Percentiles rank a stretch among this genome's conserved stretches.
Evolutionary conservation across 495 filamentous ascomycete species (phyloP).

Genomic region (Pyronema domesticum): DNA sequence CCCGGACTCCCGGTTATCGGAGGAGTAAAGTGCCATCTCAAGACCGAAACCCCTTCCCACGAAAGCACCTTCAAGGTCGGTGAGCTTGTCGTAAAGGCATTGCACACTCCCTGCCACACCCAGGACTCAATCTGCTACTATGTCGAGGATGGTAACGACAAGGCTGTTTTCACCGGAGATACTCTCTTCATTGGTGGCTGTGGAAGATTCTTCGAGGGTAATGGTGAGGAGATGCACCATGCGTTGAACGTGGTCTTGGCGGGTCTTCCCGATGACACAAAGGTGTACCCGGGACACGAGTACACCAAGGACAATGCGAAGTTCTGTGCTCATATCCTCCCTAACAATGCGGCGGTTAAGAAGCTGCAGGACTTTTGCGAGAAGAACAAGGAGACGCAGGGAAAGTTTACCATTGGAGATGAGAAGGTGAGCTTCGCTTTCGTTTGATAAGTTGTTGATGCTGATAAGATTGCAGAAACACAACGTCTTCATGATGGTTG

Average conservation of each 20-base stretch:
- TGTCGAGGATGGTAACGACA: constrained; percentile 53
- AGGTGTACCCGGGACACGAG: constrained; percentile 62
- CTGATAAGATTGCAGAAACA: too few relatives aligned
- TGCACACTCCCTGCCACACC: constrained; percentile 94
- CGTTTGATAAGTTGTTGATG: too few relatives aligned
- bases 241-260: constrained; percentile 76
- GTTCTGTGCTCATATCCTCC: constrained; percentile 52
- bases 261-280: constrained; percentile 73
- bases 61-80: constrained; percentile 47
- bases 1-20: constrained; percentile 57
- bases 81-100: constrained; percentile 61
- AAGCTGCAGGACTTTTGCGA: constrained; percentile 60
- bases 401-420: constrained; percentile 91
- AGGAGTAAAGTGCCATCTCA: constrained; percentile 66
- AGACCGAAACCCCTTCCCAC: constrained; percentile 56
- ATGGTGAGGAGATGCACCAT: constrained; percentile 73
- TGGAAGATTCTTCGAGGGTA: constrained; percentile 94
- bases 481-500: constrained; percentile 89
- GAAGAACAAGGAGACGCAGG: constrained; percentile 71
- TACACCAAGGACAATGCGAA: constrained; percentile 90
- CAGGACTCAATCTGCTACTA: constrained; percentile 93
- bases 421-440: constrained; percentile 69
- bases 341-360: constrained; percentile 55
- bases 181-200: constrained; percentile 92
- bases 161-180: constrained; percentile 86